Evolutionary conservation across 2,329 filamentous ascomycete genomes (phyloP), one percentile per base, ranked within the genome.

Genomic region (Alternaria brassicae): DNA sequence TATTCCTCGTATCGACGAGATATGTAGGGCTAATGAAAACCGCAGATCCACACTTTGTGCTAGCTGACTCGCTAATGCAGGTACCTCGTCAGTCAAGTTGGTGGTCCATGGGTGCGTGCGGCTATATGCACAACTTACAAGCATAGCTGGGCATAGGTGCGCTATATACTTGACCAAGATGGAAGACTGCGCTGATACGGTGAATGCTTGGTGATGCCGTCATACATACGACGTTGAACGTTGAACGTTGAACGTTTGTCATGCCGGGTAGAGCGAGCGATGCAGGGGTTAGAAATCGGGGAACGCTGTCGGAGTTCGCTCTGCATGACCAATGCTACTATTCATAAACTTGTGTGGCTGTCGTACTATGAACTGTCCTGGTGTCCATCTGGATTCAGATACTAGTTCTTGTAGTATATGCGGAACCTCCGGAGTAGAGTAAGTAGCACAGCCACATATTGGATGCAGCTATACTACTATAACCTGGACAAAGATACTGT

Each of bases 11-110:
- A 48, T 48, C 44, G 13, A 21, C 30, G 36, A 48, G 44, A 36
- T 48, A n/a, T n/a, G n/a, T n/a, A 23, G 21, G 30, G 44, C 44
- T 48, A 36, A 48, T 48, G 44, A 36, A 34, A 23, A 48, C n/a
- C 44, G 44, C 15, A 25, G 10, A 36, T 34, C 44, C 44, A 25
- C 17, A 34, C n/a, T n/a, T 36, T n/a, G 28, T 48, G 15, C 44
- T 48, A 34, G 28, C 19, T 32, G 28, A 25, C 44, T 48, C 44
- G 44, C 30, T 25, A 36, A 48, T 30, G 44, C 30, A 48, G 44
- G 28, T 34, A 30, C 44, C 28, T 48, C 44, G 9, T 21, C 13
- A 36, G 44, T 9, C 19, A 34, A 6, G 19, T n/a, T n/a, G n/a
- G n/a, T 6, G 10, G 3, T 27, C 7, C 4, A 34, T 48, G 44